Base-by-base conservation (phyloP, 2,329 filamentous ascomycete species). In the Colletotrichum echinochloae region DNA sequence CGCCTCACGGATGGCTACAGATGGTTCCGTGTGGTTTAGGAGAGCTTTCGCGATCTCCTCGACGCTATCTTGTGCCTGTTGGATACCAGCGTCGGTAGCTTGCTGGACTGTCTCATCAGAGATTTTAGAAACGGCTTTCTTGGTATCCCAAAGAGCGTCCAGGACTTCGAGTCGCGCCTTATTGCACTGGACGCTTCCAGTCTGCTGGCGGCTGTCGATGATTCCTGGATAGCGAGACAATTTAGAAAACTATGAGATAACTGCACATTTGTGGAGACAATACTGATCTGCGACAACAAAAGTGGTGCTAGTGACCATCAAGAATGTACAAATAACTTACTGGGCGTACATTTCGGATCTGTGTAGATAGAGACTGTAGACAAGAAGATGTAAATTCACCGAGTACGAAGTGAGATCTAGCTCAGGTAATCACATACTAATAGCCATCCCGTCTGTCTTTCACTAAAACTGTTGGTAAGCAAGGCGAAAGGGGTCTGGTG, bases 31-130 rank as follows among this genome's bases (percentile, higher is more conserved):
- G 12, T 39, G 37, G 28, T 39, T 60, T n/a, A 60, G 9, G 16
- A 60, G 39, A 8, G 57, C 28, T 18, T 60, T 41, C 14, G 57
- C 57, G 23, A 60, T 60, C 23, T 60, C 37, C 3, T 37, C 28
- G 16, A 60, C 46, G 18, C 57, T 39, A 16, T 28, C 57, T 60
- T 28, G 57, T 6, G 57, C 57, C 37, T 60, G 57, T 48, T 60
- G 41, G 16, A 60, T 37, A 20, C 57, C 57, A 16, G 57, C 44
- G 2, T 48, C 46, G 57, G 41, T 39, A 48, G 57, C 57, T 11
- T 60, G 23, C 41, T 48, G 28, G 11, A 60, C 57, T 60, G 39
- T 60, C 23, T 37, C 37, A n/a, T 60, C 57, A 39, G 57, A 26
- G 41, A 60, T 60, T 48, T 60, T 41, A 2, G 39, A 46, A 0